Conservation (phyloP, 2,329 filamentous ascomycete species). For the Pestalotiopsis sp. region DNA sequence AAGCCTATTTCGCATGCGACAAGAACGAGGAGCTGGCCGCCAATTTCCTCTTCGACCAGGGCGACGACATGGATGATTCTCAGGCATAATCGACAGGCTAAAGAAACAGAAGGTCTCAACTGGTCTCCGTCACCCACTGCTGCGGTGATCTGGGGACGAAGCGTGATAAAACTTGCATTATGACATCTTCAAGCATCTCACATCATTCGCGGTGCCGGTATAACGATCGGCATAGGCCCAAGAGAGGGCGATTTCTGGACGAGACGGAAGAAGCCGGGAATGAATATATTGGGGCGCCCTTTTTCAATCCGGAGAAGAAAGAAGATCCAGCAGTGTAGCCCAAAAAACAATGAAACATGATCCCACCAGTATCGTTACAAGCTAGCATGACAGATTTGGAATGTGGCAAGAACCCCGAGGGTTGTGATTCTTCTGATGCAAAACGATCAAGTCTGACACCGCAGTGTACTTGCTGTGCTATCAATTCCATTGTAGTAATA, state of each 20-base stretch:
- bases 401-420: background rate
- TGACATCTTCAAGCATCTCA: background rate
- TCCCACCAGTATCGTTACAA: background rate
- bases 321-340: background rate
- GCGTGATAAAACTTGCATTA: conserved; percentile 1
- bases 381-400: background rate
- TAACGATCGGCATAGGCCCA: background rate
- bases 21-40: conserved; percentile 99
- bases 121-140: background rate
- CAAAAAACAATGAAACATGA: background rate
- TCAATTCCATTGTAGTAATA: too few relatives aligned
- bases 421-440: background rate
- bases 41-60: conserved; percentile 97
- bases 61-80: conserved; percentile 80
- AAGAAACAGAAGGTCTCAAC: background rate
- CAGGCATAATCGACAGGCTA: conserved; percentile 20
- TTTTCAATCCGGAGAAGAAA: background rate
- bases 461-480: too few relatives aligned
- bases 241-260: background rate
- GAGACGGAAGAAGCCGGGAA: background rate
- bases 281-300: background rate
- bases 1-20: conserved; percentile 98
- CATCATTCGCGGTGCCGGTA: background rate
- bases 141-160: background rate
- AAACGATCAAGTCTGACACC: too few relatives aligned